Base-by-base conservation (phyloP, 176 grass and related monocot genomes). In the Olyra latifolia region DNA sequence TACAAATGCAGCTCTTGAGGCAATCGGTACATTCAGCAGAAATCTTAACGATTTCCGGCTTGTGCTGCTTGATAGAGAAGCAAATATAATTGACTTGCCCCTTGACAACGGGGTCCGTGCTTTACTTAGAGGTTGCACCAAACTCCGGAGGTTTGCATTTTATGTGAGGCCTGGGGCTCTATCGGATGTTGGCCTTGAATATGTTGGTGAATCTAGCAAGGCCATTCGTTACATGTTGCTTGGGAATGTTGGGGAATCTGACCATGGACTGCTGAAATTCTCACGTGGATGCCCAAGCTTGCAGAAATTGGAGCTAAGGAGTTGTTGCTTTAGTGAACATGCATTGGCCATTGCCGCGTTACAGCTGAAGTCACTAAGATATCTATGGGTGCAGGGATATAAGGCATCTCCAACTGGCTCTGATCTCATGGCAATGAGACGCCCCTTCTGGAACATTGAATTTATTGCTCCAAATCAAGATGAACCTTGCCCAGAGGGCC, bases 351-450 rank as follows among this genome's bases (percentile, higher is more conserved):
- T 86, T 55, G 96, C 96, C 6, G 93, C 86, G 1, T 66, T 95
- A 83, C 78, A 62, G 57, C 87, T 99, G 1, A 86, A 83, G 43
- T 91, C 86, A 24, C 80, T 99, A 54, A 93, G 93, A 85, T 99
- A 99, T 75, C 80, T 99, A 59, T 99, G 96, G 96, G 96, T 99
- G 84, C 96, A 99, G 64, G 96, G 93, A 54, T 99, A 95, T 71
- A 87, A 47, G 71, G 87, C 90, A 77, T 93, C 92, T 85, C 72
- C 75, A 27, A 85, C 57, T 17, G 93, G 96, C 15, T 17, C 13
- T 2, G 92, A 95, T 80, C 92, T 99, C 53, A 75, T 84, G 45
- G 62, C 75, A 50, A 99, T 99, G 96, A 87, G 69, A 59, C 92
- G 90, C 8, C 90, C 90, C 46, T 99, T 91, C 74, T 95, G 96